Base-by-base conservation (phyloP, 2,329 filamentous ascomycete genomes). In the Cladosporium halotolerans region DNA sequence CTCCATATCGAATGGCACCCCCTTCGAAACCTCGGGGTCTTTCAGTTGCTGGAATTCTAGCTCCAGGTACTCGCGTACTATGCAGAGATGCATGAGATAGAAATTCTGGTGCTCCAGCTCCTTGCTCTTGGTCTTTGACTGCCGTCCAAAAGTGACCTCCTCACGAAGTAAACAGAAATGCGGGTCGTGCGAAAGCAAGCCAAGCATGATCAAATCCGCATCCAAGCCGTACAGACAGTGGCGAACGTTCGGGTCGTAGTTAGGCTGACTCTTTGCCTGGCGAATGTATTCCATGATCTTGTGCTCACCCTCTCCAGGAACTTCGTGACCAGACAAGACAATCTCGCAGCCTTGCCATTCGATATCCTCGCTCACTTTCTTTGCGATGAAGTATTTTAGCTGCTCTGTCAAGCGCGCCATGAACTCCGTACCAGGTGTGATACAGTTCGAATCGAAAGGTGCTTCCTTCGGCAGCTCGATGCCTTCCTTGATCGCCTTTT, bases 221-320 rank as follows among this genome's bases (percentile, higher is more conserved):
- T 99, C 93, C 46, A 99, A 80, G 19, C 95, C 95, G 72, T 99
- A 99, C 58, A 99, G 79, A 72, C 95, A 99, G 73, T 99, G 93
- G 54, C 93, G 88, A 57, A 96, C 83, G 66, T 99, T 97, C 46
- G 89, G 81, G 69, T 96, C 85, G 72, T 99, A 99, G 58, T 85
- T 83, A 2, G 88, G 88, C 71, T 99, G 93, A 45, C 92, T 90
- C 77, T 97, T 97, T 58, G 93, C 89, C 72, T 95, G 89, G 62
- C 93, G 88, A 71, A 99, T 99, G 72, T 99, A 99, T 73, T 99
- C 95, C 93, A 99, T 99, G 73, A 99, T 96, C 76, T 99, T 99
- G 77, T 99, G 93, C 72, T 99, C 93, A 64, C 93, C 93, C 73
- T 99, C 95, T 63, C 93, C 93, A 6, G 93, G 93, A 23, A 97